These are phyloP conservation scores for Colletotrichum coccodes DNA, from an alignment of 2,329 filamentous ascomycete species.

Conservation along the genomic window DNA sequence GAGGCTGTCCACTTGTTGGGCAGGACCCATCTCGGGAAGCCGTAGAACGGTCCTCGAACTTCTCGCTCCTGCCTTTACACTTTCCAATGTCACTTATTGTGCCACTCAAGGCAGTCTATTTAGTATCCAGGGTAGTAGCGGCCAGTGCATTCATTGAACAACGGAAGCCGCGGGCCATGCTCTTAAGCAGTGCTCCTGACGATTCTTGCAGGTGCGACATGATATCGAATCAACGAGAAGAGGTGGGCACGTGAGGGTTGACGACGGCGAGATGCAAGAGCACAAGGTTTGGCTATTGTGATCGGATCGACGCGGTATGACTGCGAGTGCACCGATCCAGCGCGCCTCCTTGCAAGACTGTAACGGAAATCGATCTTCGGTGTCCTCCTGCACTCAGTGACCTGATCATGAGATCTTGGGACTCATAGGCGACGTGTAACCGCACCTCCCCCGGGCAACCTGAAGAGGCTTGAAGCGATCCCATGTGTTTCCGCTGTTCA, in stretches of 20 bases:
- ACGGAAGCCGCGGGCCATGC: not conserved
- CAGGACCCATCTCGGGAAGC: not conserved
- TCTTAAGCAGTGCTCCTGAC: not conserved
- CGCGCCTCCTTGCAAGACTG: not conserved
- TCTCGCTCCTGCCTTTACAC: not conserved
- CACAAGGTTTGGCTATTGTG: not conserved
- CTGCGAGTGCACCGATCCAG: not conserved
- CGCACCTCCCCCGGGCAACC: not conserved
- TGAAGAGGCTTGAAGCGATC: no score
- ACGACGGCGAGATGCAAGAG: no score
- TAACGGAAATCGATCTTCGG: not conserved
- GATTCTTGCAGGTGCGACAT: not conserved
- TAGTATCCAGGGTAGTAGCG: not conserved
- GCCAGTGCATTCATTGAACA: not conserved
- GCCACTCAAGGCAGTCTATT: not conserved
- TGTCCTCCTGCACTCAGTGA: not conserved
- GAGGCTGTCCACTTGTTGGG: not conserved
- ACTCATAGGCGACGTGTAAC: not conserved
- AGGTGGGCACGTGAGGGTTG: no score
- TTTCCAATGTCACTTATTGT: no score
- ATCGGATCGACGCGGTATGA: not conserved
- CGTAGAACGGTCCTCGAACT: not conserved
- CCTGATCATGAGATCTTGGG: not conserved
- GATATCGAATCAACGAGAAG: no score
- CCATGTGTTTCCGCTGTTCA: no score